phyloP scores from a whole-genome alignment of 2,329 filamentous ascomycete species.

The Bipolaris zeicola region DNA sequence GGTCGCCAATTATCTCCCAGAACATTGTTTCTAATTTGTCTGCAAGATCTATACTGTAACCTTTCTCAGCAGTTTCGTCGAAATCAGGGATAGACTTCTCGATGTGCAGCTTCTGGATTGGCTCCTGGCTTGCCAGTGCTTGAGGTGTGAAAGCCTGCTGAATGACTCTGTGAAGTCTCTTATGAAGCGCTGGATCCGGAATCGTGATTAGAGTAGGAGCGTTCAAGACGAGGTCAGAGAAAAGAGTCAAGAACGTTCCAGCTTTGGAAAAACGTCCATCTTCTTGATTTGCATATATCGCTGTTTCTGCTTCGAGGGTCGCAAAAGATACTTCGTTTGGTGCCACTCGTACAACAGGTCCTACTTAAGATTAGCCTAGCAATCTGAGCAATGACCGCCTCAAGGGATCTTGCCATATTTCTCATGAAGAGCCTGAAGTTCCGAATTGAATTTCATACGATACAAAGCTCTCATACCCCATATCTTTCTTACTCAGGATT shows the following conservation, averaged over 20 bases:
- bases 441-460: slow-evolving; percentile 4
- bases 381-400: neutral
- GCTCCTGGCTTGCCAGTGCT: slow-evolving; percentile 4
- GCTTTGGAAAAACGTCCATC: slow-evolving; percentile 1
- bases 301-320: neutral
- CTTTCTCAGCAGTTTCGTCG: neutral
- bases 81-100: neutral
- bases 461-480: slow-evolving; percentile 3
- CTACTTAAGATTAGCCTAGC: neutral
- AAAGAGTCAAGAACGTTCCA: slow-evolving; percentile 5
- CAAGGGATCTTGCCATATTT: neutral
- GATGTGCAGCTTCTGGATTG: slow-evolving; percentile 3
- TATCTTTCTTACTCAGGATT: neutral
- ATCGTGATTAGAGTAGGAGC: slow-evolving; percentile 5
- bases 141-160: slow-evolving; percentile 5
- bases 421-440: slow-evolving; percentile 1
- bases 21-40: slow-evolving; percentile 5
- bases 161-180: slow-evolving; percentile 3
- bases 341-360: neutral
- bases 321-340: slow-evolving; percentile 3
- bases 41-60: neutral
- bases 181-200: neutral
- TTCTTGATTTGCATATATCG: slow-evolving; percentile 2
- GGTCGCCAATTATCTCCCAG: slow-evolving; percentile 1
- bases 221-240: slow-evolving; percentile 2